phyloP scores from a whole-genome alignment of 139 green algal species.

The Micromonas commoda region DNA sequence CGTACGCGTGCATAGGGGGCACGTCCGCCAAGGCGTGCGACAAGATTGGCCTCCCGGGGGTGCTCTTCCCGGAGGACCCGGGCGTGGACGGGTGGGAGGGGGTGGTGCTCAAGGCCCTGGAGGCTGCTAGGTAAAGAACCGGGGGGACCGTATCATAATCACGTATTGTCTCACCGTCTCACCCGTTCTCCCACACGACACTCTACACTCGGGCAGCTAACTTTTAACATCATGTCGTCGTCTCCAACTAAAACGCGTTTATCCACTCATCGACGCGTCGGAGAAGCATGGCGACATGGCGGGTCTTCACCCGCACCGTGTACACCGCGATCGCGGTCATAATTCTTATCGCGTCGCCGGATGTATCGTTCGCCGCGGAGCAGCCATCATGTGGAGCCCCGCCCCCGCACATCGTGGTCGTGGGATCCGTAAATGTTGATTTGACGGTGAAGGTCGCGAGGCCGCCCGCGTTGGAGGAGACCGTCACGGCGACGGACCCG shows the following conservation, averaged over 20 bases:
- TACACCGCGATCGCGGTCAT: no score
- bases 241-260: no score
- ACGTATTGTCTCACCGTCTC: no score
- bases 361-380: no score
- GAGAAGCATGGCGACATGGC: no score
- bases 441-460: conserved; percentile 28
- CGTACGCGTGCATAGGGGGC: conserved; percentile 28
- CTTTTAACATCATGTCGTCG: no score
- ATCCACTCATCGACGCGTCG: no score
- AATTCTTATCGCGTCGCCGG: no score
- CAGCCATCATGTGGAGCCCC: background rate
- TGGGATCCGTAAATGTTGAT: conserved; percentile 40
- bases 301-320: no score
- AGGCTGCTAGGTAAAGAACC: background rate
- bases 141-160: no score
- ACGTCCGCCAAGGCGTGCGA: conserved; percentile 34
- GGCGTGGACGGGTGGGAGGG: conserved; percentile 28
- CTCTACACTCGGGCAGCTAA: no score
- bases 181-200: no score
- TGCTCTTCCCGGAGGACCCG: conserved; percentile 25
- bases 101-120: conserved; percentile 1
- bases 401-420: conserved; percentile 31
- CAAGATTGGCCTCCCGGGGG: conserved; percentile 8
- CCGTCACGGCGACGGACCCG: background rate
- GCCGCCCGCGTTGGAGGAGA: conserved; percentile 29